Conservation (phyloP, 495 filamentous ascomycete species). For the Neurospora sp. region DNA sequence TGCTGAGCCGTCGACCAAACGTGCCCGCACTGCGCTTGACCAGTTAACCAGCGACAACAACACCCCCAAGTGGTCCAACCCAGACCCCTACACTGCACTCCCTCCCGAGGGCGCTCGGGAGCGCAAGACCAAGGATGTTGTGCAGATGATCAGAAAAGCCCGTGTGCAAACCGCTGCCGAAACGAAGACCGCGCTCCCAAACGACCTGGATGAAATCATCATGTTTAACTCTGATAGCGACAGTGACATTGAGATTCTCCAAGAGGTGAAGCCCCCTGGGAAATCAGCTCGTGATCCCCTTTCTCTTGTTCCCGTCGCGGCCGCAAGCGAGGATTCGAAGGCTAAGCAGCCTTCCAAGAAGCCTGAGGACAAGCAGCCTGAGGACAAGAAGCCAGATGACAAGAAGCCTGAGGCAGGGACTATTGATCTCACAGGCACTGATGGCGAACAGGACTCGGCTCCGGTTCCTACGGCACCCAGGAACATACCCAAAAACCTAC, state of each 20-base stretch:
- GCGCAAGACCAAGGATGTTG: conserved; percentile 67
- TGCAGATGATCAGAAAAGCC: conserved; percentile 80
- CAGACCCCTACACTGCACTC: conserved; percentile 78
- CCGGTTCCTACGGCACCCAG: conserved; percentile 1
- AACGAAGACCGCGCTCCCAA: conserved; percentile 46
- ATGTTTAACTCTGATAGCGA: conserved; percentile 60
- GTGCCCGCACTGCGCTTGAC: conserved; percentile 26
- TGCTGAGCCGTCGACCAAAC: conserved; percentile 40
- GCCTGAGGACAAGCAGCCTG: neutral
- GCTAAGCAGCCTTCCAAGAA: neutral
- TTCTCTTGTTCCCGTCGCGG: neutral
- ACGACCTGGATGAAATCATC: conserved; percentile 66
- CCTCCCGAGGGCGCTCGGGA: conserved; percentile 56
- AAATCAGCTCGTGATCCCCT: neutral
- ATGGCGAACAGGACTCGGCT: neutral
- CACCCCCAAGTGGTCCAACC: conserved; percentile 80
- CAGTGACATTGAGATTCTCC: conserved; percentile 11
- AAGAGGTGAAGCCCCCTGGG: neutral
- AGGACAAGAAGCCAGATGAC: neutral
- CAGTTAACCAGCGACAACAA: conserved; percentile 30
- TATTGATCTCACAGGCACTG: conserved; percentile 16
- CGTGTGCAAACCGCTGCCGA: conserved; percentile 41
- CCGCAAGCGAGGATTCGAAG: neutral
- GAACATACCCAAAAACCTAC: conserved; percentile 3
- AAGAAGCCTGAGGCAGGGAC: neutral